Evolutionary conservation across 306 rosid genomes (phyloP), one percentile per base, ranked within the genome.

Genomic region (Echinosophora koreensis): DNA sequence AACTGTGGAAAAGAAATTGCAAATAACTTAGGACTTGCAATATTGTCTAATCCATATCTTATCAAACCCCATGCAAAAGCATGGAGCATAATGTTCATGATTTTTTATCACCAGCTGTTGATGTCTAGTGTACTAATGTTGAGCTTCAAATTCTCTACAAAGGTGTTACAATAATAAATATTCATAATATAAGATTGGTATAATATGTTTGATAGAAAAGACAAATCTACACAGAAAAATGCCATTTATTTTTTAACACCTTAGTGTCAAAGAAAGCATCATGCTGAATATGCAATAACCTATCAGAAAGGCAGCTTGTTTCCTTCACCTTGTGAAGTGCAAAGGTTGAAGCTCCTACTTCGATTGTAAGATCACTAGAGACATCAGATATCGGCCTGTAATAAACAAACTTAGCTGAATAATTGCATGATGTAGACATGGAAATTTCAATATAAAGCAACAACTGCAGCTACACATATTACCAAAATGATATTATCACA

Each of bases 381-480:
- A 92, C 98, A 81, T 96, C 99, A 54, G 99, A 96, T 61, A 96
- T 91, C 16, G 99, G 98, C 99, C 99, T 96, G 97, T 64, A 85
- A 84, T 38, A 82, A 4, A 65, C 30, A 76, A 74, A 84, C 37
- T 50, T 70, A 9, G 72, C 71, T 76, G 81, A 81, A 85, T 74
- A 46, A 71, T 66, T 66, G 78, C 78, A 61, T 64, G 61, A 66
- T 39, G 60, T 50, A 76, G 83, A 67, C 82, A 82, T 73, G 80
- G 77, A 76, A 67, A 76, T 28, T 51, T 51, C 16, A 34, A 54
- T 57, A 34, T 17, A 76, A 78, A 70, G 51, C 32, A 58, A 69
- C 50, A 55, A 68, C 7, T 60, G 82, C 81, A 77, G 46, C 77
- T 82, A 71, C 77, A 88, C 82, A 87, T 88, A 52, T 77, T 80